Evolutionary conservation across 768 basidiomycete genomes (phyloP).

Genomic region (Russula sp.): DNA sequence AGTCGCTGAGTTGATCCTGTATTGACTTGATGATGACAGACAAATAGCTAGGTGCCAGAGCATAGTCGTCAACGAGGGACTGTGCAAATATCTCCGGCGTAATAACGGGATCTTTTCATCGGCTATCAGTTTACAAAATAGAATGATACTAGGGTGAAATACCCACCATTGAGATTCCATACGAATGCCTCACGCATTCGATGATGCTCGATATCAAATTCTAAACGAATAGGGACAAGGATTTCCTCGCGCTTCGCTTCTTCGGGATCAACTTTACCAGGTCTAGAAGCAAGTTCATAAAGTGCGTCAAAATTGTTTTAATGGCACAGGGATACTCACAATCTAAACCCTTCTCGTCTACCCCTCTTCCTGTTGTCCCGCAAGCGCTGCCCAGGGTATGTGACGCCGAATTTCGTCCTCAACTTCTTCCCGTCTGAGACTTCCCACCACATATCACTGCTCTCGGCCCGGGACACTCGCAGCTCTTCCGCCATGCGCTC

Average conservation of each 20-base stretch:
- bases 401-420: conserved; percentile 40
- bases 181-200: conserved; percentile 95
- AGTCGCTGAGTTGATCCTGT: conserved; percentile 81
- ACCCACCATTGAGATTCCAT: conserved; percentile 92
- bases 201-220: conserved; percentile 91
- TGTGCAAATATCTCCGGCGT: conserved; percentile 89
- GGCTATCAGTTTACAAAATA: background rate
- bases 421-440: conserved; percentile 43
- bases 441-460: conserved; percentile 55
- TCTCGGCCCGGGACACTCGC: conserved; percentile 36
- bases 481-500: conserved; percentile 46
- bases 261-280: conserved; percentile 48
- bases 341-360: conserved; percentile 59
- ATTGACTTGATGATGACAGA: conserved; percentile 70
- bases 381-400: conserved; percentile 43
- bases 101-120: conserved; percentile 68
- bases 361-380: conserved; percentile 43
- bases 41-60: conserved; percentile 58
- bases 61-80: conserved; percentile 86
- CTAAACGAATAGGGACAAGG: conserved; percentile 91
- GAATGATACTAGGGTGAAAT: background rate
- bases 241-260: conserved; percentile 63
- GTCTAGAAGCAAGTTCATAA: conserved; percentile 34
- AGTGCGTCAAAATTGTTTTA: background rate
- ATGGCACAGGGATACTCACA: conserved; percentile 47